Evolutionary conservation across 805 yeast genomes (phyloP), one percentile per base, ranked within the genome.

Genomic region (Komagataella phaffii): DNA sequence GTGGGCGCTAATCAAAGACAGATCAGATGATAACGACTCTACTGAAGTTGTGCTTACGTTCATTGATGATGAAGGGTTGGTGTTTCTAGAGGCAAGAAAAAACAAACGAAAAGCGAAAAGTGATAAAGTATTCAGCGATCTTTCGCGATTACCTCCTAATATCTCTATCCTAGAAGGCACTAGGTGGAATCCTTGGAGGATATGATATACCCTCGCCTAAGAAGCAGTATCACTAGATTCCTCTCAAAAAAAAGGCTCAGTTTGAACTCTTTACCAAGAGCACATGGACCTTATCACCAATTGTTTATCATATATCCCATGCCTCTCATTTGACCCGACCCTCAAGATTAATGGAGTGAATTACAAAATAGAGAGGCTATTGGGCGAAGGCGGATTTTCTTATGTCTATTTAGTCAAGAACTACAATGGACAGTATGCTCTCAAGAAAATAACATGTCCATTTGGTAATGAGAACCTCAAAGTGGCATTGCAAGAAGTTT

Each of bases 1-100:
- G 67, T 93, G 99, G n/a, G 98, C 96, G 1, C 98, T 96, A 53
- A 89, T 83, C 59, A 89, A 75, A 50, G 90, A 83, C 52, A 87
- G 74, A n/a, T 82, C 79, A 18, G 47, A 45, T 19, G 47, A 21
- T 17, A 30, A 30, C 40, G 40, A 30, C 40, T 30, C 40, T 30
- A 14, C 40, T 30, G 40, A 30, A 30, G 40, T 8, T 30, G 40
- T 30, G 40, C 40, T 30, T 30, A 30, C 40, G 40, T 30, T 30
- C 40, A 30, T 30, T 21, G 40, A 4, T 10, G 40, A 30, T 30
- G 40, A 14, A 10, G 40, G 2, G 40, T 30, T 30, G 14, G 14
- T 10, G n/a, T 30, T 30, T 30, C 40, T 30, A 30, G 14, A 30
- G 40, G 40, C 14, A 30, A 30, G 40, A 30, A 30, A 30, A 30